These are phyloP conservation scores for Fraxinus xanthoxyloides DNA, from an alignment of 305 asterid genomes.

Conservation along the genomic window DNA sequence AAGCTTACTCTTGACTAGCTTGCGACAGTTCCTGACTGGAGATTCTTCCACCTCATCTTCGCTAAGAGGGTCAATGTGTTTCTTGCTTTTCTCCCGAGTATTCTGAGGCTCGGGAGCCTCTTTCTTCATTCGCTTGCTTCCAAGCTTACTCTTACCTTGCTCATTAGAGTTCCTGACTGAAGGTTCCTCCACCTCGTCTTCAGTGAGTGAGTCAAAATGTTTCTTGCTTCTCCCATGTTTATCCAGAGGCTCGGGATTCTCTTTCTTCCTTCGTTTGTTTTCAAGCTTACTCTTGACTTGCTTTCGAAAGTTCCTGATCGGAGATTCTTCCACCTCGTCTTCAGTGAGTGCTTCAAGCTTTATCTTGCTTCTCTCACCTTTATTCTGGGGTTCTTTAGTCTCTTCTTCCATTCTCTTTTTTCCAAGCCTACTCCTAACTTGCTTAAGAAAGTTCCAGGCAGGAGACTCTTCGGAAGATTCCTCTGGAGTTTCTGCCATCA, in stretches of 20 bases:
- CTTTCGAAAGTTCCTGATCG: conserved; percentile 38
- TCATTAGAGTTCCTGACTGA: conserved; percentile 13
- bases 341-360: not conserved
- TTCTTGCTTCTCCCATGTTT: conserved; percentile 5
- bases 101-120: not conserved
- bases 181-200: conserved; percentile 12
- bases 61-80: not conserved
- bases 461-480: conserved; percentile 15
- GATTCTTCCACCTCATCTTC: conserved; percentile 6
- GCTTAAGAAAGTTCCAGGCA: conserved; percentile 27
- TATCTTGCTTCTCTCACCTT: conserved; percentile 26
- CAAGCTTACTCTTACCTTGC: conserved; percentile 31
- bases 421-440: conserved; percentile 24
- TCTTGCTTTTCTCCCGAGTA: not conserved
- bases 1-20: conserved; percentile 25
- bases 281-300: conserved; percentile 23
- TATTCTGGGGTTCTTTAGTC: conserved; percentile 24
- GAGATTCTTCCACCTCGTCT: conserved; percentile 34
- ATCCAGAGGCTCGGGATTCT: conserved; percentile 8
- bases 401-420: conserved; percentile 34
- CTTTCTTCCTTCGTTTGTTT: conserved; percentile 17
- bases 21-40: conserved; percentile 8
- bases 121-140: conserved; percentile 22
- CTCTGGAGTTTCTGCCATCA: conserved; percentile 29
- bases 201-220: not conserved